Conservation (phyloP, 2,329 filamentous ascomycete genomes). For the Zymoseptoria passerinii region DNA sequence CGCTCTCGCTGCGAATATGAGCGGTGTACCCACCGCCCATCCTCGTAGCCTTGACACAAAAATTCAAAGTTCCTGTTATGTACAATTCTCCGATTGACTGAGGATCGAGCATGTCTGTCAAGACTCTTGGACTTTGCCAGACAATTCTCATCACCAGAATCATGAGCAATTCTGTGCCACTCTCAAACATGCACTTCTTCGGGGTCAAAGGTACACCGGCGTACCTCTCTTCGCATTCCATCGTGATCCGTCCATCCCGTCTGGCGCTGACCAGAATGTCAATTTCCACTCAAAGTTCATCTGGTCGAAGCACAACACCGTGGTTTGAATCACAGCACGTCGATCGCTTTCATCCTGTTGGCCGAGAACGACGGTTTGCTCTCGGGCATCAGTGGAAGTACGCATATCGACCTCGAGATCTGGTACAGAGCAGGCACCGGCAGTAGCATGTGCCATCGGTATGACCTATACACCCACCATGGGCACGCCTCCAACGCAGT, state of each 20-base stretch:
- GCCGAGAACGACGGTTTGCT: neutral
- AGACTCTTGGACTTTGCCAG: no score
- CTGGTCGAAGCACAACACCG: neutral
- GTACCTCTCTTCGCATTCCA: neutral
- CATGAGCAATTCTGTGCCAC: neutral
- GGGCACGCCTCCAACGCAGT: neutral
- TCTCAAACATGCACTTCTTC: neutral
- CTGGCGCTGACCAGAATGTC: neutral
- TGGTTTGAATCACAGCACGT: neutral
- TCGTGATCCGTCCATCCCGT: neutral
- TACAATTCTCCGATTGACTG: no score
- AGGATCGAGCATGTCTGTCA: no score
- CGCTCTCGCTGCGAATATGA: no score
- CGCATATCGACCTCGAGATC: neutral
- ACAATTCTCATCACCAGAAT: neutral
- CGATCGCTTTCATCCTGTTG: neutral
- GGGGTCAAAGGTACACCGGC: neutral
- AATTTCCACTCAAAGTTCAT: neutral
- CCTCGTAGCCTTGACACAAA: no score
- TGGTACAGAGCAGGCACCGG: neutral
- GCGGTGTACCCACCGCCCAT: no score
- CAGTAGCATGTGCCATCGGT: neutral
- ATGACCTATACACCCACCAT: neutral
- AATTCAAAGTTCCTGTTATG: no score
- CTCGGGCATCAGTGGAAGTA: neutral